These are phyloP conservation scores for Lomentospora prolificans DNA, from an alignment of 2,329 filamentous ascomycete species.

Conservation along the genomic window DNA sequence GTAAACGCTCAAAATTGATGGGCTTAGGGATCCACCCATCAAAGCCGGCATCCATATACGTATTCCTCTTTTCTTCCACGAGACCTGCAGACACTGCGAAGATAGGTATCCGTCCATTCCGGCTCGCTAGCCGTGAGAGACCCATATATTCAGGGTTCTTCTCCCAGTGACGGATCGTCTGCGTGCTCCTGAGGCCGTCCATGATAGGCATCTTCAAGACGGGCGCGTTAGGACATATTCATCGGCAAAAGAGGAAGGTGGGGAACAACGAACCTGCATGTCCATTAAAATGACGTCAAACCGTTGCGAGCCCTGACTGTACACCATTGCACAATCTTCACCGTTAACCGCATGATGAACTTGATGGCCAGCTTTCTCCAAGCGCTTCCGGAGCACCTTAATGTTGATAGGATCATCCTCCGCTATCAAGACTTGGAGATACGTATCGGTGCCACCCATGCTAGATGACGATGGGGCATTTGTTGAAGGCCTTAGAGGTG, in stretches of 20 bases:
- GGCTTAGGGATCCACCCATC: conserved; percentile 89
- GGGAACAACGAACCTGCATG: conserved; percentile 59
- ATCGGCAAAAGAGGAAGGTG: not conserved
- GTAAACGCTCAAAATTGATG: conserved; percentile 69
- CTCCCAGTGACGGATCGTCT: conserved; percentile 71
- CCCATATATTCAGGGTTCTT: conserved; percentile 33
- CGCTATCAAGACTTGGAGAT: conserved; percentile 62
- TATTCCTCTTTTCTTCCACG: conserved; percentile 55
- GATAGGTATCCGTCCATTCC: conserved; percentile 63
- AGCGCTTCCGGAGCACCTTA: conserved; percentile 66
- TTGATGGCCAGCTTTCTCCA: conserved; percentile 66
- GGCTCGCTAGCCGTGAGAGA: conserved; percentile 47
- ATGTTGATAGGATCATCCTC: conserved; percentile 87
- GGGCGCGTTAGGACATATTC: not conserved
- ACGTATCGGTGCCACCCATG: conserved; percentile 13
- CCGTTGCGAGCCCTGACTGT: conserved; percentile 47
- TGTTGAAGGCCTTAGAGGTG: not conserved
- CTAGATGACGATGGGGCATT: not conserved
- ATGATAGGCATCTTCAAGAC: conserved; percentile 77
- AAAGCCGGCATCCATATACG: conserved; percentile 69
- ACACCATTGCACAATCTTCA: conserved; percentile 68
- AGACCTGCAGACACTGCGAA: conserved; percentile 83
- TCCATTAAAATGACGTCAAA: conserved; percentile 87
- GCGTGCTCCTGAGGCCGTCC: conserved; percentile 71
- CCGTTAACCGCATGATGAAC: conserved; percentile 71